Evolutionary conservation across 768 basidiomycete species (phyloP), one percentile per base, ranked within the genome.

Genomic region (Dioszegia aurantiaca): DNA sequence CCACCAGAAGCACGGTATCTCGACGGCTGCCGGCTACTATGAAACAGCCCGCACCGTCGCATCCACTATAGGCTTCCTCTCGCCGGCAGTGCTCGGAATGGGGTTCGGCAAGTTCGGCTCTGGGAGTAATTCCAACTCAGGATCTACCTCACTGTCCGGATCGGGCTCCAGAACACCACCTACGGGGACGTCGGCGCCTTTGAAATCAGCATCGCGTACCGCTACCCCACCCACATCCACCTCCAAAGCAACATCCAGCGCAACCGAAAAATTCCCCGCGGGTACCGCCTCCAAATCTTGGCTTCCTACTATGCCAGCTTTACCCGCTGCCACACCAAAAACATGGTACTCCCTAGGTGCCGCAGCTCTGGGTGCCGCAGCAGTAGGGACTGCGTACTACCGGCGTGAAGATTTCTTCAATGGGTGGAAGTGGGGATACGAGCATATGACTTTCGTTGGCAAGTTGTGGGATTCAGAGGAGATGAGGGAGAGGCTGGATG

Each of bases 391-490:
- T 2, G 89, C 88, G 5, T 93, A 90, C 69, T 87, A 87, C 78
- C 84, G 85, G 58, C 83, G 87, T 51, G 85, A 88, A 12, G 88
- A 90, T 26, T 77, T 95, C 28, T 81, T 82, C 5, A 80, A 80
- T 41, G 84, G 87, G 2, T 87, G 87, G 65, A 78, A 80, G 11
- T 91, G 86, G 85, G 86, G 85, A 2, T 85, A 82, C 28, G 91
- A 93, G 65, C 92, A 97, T 74, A 83, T 95, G 84, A 87, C 86
- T 69, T 97, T 87, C 74, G 86, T 93, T 9, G 84, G 87, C 41
- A 88, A 81, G 64, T 77, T 95, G 28, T 94, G 91, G 92, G 86
- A 93, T 65, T 84, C 86, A 64, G 80, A 81, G 21, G 80, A 78
- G 10, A 78, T 92, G 77, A 80, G 80, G 37, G 77, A 71, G 57